These are phyloP conservation scores for Yamadazyma ubonensis DNA, from an alignment of 805 yeast species.

Conservation along the genomic window DNA sequence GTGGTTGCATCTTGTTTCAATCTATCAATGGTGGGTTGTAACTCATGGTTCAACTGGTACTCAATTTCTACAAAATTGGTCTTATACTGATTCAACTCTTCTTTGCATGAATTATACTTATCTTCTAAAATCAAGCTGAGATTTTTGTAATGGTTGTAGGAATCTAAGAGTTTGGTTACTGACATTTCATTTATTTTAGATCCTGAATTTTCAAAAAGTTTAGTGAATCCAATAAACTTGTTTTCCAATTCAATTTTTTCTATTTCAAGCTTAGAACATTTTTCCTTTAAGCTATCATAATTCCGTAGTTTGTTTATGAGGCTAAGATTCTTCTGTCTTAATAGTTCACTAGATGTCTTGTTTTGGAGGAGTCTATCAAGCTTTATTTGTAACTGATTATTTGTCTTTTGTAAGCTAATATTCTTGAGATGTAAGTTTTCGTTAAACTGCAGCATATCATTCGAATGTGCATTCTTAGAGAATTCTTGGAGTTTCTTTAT, in stretches of 20 bases:
- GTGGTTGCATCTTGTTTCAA: slow-evolving; percentile 15
- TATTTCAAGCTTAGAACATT: slow-evolving; percentile 48
- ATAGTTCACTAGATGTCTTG: slow-evolving; percentile 48
- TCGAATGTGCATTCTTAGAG: slow-evolving; percentile 11
- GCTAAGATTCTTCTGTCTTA: slow-evolving; percentile 53
- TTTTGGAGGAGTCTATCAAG: slow-evolving; percentile 50
- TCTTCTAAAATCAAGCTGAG: slow-evolving; percentile 36
- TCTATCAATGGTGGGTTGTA: slow-evolving; percentile 10
- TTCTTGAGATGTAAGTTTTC: slow-evolving; percentile 26
- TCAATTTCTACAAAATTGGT: slow-evolving; percentile 14
- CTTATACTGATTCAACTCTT: slow-evolving; percentile 20
- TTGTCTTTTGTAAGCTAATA: slow-evolving; percentile 46
- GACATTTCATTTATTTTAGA: slow-evolving; percentile 11
- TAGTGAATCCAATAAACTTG: slow-evolving; percentile 48
- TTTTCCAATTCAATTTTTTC: slow-evolving; percentile 49
- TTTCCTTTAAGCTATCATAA: slow-evolving; percentile 44
- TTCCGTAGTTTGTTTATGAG: slow-evolving; percentile 38
- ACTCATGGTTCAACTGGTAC: slow-evolving; percentile 15
- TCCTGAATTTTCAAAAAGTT: slow-evolving; percentile 10
- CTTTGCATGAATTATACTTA: slow-evolving; percentile 26
- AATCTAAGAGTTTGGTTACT: slow-evolving; percentile 30
- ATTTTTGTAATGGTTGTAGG: slow-evolving; percentile 24
- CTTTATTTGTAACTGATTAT: slow-evolving; percentile 52
- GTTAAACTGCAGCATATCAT: slow-evolving; percentile 14
- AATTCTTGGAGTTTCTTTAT: slow-evolving; percentile 21